Conservation (phyloP, 495 filamentous ascomycete species). For the Penicillium atrosanguineum region DNA sequence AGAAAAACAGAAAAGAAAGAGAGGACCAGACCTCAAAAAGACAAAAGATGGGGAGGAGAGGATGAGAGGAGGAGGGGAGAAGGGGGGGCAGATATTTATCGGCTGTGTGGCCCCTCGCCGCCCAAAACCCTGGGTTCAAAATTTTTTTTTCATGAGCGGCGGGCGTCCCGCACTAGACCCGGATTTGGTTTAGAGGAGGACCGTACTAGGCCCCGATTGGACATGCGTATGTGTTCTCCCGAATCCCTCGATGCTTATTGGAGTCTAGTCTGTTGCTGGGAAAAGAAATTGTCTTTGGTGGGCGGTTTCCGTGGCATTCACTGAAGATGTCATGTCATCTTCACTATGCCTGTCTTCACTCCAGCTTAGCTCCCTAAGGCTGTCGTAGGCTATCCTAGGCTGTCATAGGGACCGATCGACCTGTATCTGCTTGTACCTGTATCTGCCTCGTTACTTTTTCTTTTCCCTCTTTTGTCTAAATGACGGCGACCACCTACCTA, state of each 20-base stretch:
- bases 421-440: too few species aligned
- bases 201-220: conserved; percentile 11
- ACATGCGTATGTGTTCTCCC: conserved; percentile 1
- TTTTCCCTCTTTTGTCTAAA: too few species aligned
- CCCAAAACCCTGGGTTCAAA: conserved; percentile 19
- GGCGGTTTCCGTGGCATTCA: background rate
- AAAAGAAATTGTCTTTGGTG: background rate
- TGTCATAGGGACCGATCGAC: background rate
- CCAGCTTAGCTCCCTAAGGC: too few species aligned
- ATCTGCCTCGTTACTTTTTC: too few species aligned
- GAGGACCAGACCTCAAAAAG: conserved; percentile 46
- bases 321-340: background rate
- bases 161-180: conserved; percentile 15
- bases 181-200: background rate
- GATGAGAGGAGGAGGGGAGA: conserved; percentile 28
- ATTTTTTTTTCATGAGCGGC: conserved; percentile 32
- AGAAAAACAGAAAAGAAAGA: conserved; percentile 39
- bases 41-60: conserved; percentile 27
- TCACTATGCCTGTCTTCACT: background rate
- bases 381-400: too few species aligned
- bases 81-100: conserved; percentile 49
- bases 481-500: too few species aligned
- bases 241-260: conserved; percentile 16
- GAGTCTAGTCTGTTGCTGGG: background rate
- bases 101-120: conserved; percentile 39